Evolutionary conservation across 306 rosid species (phyloP).

Genomic region (Vigna hirtella): DNA sequence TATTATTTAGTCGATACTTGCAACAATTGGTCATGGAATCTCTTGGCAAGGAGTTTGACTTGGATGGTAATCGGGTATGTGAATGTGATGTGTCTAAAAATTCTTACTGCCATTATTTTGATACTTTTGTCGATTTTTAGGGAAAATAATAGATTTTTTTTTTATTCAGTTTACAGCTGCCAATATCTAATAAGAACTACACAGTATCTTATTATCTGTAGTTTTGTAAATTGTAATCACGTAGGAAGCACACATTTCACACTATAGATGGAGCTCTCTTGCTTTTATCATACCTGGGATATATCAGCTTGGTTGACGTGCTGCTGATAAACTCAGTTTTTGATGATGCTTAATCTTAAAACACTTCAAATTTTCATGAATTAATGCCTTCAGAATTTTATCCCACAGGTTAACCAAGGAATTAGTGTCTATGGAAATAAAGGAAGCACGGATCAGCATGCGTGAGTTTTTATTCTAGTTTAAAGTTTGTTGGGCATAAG

Average conservation of each 20-base stretch:
- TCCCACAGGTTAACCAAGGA: constrained; percentile 79
- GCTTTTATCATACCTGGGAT: background rate
- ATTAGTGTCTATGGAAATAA: constrained; percentile 61
- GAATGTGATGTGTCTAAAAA: constrained; percentile 13
- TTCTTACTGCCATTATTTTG: background rate
- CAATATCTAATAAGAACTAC: constrained; percentile 3
- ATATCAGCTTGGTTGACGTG: constrained; percentile 17
- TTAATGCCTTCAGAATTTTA: constrained; percentile 14
- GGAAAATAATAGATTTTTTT: constrained; percentile 27
- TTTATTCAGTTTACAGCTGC: constrained; percentile 26
- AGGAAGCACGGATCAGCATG: constrained; percentile 28
- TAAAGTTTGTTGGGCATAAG: background rate
- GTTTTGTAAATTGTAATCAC: constrained; percentile 3
- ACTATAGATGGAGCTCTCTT: constrained; percentile 1
- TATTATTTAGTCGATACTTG: constrained; percentile 91
- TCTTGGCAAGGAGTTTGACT: constrained; percentile 97
- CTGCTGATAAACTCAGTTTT: constrained; percentile 2
- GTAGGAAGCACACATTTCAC: background rate
- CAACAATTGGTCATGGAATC: constrained; percentile 99
- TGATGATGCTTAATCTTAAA: constrained; percentile 13
- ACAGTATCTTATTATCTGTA: constrained; percentile 13
- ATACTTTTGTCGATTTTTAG: constrained; percentile 28
- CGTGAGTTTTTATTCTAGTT: constrained; percentile 1
- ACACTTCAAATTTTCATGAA: constrained; percentile 8
- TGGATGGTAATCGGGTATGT: constrained; percentile 93